Evolutionary conservation across 129 eudicot genomes (phyloP), one percentile per base, ranked within the genome.

Genomic region (Pulicaria dysenterica): DNA sequence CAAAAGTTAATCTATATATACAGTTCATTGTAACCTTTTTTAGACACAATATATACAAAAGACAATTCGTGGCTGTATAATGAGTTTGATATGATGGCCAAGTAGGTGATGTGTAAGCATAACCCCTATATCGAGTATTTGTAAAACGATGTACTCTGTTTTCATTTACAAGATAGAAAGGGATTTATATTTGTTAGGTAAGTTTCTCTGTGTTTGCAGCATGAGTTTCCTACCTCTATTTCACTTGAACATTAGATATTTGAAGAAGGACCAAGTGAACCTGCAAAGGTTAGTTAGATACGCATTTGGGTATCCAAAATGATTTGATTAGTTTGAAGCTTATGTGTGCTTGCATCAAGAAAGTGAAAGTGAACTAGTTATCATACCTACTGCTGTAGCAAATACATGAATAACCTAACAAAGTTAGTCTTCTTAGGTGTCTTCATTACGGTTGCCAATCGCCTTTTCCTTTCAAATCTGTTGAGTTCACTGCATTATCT

Each of bases 321-420:
- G 39, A 46, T 73, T 36, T 31, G 60, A 59, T 56, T 10, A 17
- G 42, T 65, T 45, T 64, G 59, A 44, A 65, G 70, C 70, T 45
- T 57, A 11, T 65, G 7, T 46, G 45, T 15, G 13, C 3, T 44
- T 65, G 53, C 56, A 44, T 19, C 41, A 12, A 2, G 24, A 12
- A 2, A 24, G 13, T 66, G 53, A 50, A 68, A 49, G 73, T 37
- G 73, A 68, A 49, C 64, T 36, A 17, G 59, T 10, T 34, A 4
- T 37, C 17, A 1, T 6, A 36, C 16, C 12, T 58, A 36, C 64
- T 58, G 42, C 42, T 58, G 64, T 41, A 58, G 19, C 43, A 2
- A 24, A 8, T 58, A 58, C 41, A 31, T 58, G 5, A 58, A 31
- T 31, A 58, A 60, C n/a, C 24, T 60, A 60, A 24, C 34, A 54